A percentile compares a stretch with the other conserved stretches of the same genome.
Conservation (phyloP, 2,329 filamentous ascomycete genomes). For the Fusarium citri region DNA sequence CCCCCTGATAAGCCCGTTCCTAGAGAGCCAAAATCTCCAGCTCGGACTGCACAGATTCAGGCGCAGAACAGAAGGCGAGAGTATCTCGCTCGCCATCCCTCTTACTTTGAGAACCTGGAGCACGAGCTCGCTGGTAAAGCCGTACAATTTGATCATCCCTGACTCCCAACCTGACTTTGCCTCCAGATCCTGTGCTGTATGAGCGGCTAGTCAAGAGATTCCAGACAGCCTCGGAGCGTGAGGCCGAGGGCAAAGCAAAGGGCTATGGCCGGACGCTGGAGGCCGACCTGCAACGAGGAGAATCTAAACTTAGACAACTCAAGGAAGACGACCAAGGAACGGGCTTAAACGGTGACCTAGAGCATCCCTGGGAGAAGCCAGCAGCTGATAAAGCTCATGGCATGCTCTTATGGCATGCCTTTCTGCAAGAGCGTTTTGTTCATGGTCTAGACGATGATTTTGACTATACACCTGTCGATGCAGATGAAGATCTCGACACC, state of each 20-base stretch:
- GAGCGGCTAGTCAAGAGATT: conserved; percentile 82
- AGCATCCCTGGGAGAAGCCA: conserved; percentile 53
- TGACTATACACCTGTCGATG: conserved; percentile 78
- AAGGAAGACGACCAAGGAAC: conserved; percentile 27
- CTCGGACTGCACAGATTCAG: conserved; percentile 60
- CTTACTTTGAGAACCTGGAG: conserved; percentile 72
- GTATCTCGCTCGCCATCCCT: conserved; percentile 77
- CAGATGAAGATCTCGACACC: conserved; percentile 77
- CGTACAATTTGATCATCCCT: not conserved
- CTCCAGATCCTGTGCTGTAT: conserved; percentile 81
- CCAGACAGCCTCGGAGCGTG: conserved; percentile 77
- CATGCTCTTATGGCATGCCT: conserved; percentile 74
- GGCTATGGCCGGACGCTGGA: conserved; percentile 85
- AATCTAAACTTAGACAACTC: conserved; percentile 76
- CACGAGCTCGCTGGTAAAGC: conserved; percentile 65
- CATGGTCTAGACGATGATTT: conserved; percentile 81
- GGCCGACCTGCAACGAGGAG: conserved; percentile 79
- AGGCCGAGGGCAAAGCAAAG: conserved; percentile 77
- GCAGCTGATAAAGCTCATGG: conserved; percentile 70
- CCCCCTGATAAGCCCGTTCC: conserved; percentile 55
- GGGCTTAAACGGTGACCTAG: conserved; percentile 46
- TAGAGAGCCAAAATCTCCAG: conserved; percentile 57
- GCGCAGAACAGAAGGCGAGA: conserved; percentile 82
- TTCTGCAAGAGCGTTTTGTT: conserved; percentile 80
- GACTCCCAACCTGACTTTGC: conserved; percentile 15